A percentile compares a stretch with the other conserved stretches of the same genome.
Conservation (phyloP, 495 filamentous ascomycete genomes). For the Penicillium desertorum region DNA sequence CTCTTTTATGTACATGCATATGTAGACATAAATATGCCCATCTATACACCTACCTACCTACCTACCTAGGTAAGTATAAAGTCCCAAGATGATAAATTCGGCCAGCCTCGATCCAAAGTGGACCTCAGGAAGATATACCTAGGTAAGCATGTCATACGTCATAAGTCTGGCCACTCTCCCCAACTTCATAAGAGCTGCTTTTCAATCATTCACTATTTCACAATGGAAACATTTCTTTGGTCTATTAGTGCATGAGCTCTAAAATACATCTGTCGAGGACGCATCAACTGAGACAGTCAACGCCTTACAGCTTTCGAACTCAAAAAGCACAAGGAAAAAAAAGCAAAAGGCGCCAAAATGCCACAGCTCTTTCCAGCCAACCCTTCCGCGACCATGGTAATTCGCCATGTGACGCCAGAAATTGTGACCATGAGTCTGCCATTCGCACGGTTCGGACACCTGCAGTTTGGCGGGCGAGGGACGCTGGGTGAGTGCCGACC, state of each 20-base stretch:
- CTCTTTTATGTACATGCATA: too few species aligned
- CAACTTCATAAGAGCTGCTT: too few species aligned
- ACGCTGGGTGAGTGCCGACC: conserved; percentile 65
- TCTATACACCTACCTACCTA: too few species aligned
- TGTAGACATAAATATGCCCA: too few species aligned
- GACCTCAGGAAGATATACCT: too few species aligned
- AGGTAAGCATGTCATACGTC: not conserved
- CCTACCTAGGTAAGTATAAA: too few species aligned
- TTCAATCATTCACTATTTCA: not conserved
- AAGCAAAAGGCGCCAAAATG: conserved; percentile 16
- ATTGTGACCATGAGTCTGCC: conserved; percentile 82
- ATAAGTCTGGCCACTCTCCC: not conserved
- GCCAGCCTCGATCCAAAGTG: conserved; percentile 1
- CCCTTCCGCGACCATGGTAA: conserved; percentile 79
- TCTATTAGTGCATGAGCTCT: not conserved
- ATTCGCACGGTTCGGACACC: conserved; percentile 74
- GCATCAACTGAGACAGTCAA: conserved; percentile 15
- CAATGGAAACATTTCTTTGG: not conserved
- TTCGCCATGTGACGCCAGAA: conserved; percentile 75
- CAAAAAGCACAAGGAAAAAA: not conserved
- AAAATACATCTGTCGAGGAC: conserved; percentile 23
- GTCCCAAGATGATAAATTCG: conserved; percentile 3
- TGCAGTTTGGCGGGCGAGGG: conserved; percentile 83
- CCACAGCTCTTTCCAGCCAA: conserved; percentile 57
- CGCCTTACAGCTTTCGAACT: conserved; percentile 12